These are phyloP conservation scores for Dianthus caryophyllus DNA, from an alignment of 148 eudicot genomes.

Conservation along the genomic window DNA sequence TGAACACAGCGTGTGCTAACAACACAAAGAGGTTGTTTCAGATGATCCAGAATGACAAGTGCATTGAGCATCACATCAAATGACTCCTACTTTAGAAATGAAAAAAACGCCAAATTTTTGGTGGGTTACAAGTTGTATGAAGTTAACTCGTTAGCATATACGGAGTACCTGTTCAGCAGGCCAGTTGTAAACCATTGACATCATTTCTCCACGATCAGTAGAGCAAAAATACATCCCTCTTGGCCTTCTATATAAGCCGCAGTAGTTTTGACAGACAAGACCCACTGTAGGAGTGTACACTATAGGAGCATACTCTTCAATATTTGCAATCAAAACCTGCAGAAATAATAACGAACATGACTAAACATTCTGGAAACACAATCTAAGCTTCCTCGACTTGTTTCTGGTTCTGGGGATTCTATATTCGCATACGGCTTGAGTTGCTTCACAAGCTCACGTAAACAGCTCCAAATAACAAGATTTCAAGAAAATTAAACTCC, in stretches of 20 bases:
- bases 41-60: too few species aligned
- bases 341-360: conserved; percentile 7
- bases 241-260: conserved; percentile 95
- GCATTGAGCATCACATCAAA: too few species aligned
- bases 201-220: conserved; percentile 98
- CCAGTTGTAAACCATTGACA: conserved; percentile 99
- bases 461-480: too few species aligned
- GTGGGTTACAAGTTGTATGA: too few species aligned
- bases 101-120: too few species aligned
- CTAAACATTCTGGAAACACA: background rate
- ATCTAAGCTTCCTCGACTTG: background rate
- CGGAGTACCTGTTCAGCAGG: conserved; percentile 98
- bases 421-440: background rate
- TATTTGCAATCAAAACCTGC: conserved; percentile 87
- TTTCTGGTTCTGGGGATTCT: background rate
- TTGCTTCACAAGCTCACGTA: conserved; percentile 3
- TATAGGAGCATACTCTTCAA: conserved; percentile 95
- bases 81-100: too few species aligned
- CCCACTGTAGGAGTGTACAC: conserved; percentile 99
- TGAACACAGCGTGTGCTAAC: too few species aligned
- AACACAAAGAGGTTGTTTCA: too few species aligned
- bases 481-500: too few species aligned
- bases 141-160: too few species aligned
- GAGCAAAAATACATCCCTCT: conserved; percentile 97
- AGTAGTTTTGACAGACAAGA: conserved; percentile 89